A percentile compares a stretch with the other conserved stretches of the same genome.
These are phyloP conservation scores for Nelumbo lutea DNA, from an alignment of 164 flowering plant species.

Conservation along the genomic window DNA sequence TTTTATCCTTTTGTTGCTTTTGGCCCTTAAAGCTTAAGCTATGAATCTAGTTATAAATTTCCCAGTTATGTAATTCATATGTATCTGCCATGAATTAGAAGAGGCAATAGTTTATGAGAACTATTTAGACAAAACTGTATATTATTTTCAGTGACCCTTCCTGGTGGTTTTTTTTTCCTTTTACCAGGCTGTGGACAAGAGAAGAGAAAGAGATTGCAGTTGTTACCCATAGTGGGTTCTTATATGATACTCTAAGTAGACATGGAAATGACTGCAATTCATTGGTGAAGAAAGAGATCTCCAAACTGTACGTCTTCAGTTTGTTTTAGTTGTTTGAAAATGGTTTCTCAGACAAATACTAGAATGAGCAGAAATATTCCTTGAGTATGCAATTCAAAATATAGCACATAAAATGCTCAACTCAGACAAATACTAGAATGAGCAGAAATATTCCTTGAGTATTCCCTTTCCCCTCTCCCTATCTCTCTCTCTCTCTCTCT, in stretches of 20 bases:
- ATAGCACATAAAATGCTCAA: no score
- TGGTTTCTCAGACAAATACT: not conserved
- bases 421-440: no score
- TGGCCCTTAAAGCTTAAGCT: not conserved
- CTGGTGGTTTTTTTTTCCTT: not conserved
- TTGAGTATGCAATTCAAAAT: no score
- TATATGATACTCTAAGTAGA: conserved; percentile 46
- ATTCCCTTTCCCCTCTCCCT: no score
- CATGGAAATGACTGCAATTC: conserved; percentile 66
- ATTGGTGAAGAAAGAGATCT: conserved; percentile 49
- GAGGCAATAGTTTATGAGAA: not conserved
- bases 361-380: no score
- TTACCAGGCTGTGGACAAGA: conserved; percentile 77
- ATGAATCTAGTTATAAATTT: not conserved
- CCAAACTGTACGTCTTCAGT: conserved; percentile 53
- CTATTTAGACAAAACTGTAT: not conserved
- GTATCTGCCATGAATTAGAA: not conserved
- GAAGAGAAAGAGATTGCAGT: conserved; percentile 87
- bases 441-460: no score
- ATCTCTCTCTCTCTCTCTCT: no score
- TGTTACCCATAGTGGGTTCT: conserved; percentile 79
- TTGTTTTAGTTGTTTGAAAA: not conserved
- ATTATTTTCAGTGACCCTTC: not conserved
- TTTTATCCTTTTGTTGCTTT: not conserved
- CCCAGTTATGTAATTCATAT: not conserved